Conservation (phyloP, 208 protist species). For the Strigomonas culicis region DNA sequence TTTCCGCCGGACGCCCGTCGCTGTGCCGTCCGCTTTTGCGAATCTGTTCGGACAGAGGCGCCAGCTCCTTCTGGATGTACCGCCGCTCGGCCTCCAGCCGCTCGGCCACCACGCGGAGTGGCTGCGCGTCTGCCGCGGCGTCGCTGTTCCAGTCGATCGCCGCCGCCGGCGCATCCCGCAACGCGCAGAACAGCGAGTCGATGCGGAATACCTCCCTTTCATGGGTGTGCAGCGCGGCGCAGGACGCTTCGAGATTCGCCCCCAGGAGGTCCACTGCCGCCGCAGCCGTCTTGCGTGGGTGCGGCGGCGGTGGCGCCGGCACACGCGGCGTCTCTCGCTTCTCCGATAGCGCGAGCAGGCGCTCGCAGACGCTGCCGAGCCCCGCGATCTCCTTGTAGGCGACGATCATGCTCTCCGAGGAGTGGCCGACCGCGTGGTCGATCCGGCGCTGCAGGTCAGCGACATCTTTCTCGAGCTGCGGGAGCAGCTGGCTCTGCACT, state of each 20-base stretch:
- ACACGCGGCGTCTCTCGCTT: too few relatives aligned
- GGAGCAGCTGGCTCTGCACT: constrained; percentile 48
- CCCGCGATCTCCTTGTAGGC: constrained; percentile 55
- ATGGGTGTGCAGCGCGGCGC: too few relatives aligned
- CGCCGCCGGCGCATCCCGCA: too few relatives aligned
- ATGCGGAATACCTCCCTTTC: background rate
- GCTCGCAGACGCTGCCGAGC: constrained; percentile 40
- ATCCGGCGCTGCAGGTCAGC: constrained; percentile 25
- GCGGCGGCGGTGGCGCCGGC: too few relatives aligned
- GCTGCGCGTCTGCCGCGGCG: too few relatives aligned
- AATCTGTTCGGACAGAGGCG: too few relatives aligned
- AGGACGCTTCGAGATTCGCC: background rate
- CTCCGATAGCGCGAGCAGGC: constrained; percentile 29
- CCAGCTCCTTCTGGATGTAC: too few relatives aligned
- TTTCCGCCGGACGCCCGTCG: background rate
- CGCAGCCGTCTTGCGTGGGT: background rate
- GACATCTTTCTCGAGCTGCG: constrained; percentile 51
- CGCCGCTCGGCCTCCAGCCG: too few relatives aligned
- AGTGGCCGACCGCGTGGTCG: constrained; percentile 40
- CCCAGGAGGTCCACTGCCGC: background rate
- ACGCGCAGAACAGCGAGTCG: background rate
- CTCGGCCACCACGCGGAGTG: too few relatives aligned
- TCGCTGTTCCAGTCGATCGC: too few relatives aligned
- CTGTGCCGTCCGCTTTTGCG: background rate
- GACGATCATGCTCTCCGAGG: constrained; percentile 47